Conservation (phyloP, 345 rosid species). For the Hibiscus mutabilis region DNA sequence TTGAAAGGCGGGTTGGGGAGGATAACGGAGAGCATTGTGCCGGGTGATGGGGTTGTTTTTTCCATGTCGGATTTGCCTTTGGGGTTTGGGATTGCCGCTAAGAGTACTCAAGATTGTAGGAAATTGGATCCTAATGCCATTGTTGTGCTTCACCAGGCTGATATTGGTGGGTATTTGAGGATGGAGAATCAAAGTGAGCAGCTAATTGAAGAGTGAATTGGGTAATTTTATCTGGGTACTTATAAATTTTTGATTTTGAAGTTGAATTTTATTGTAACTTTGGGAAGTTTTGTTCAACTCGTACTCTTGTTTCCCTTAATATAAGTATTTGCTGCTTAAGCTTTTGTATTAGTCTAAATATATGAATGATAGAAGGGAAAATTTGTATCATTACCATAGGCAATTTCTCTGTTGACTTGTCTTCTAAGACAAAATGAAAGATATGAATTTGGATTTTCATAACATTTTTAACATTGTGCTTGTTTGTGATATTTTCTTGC, state of each 20-base stretch:
- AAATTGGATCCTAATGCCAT: slow-evolving; percentile 82
- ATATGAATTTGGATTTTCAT: neutral
- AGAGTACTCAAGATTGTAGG: slow-evolving; percentile 79
- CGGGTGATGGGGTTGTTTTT: slow-evolving; percentile 87
- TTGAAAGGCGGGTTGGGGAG: slow-evolving; percentile 84
- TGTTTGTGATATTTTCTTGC: neutral
- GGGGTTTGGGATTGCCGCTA: slow-evolving; percentile 79
- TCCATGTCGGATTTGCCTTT: slow-evolving; percentile 83
- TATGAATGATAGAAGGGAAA: neutral
- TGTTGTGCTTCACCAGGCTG: slow-evolving; percentile 77
- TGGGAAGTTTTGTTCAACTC: neutral
- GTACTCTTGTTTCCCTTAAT: too few species aligned
- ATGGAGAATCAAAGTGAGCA: slow-evolving; percentile 57
- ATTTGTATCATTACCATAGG: neutral
- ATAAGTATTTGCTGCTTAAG: neutral
- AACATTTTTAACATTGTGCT: neutral
- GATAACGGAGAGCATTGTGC: slow-evolving; percentile 69
- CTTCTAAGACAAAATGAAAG: neutral
- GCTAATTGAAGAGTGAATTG: neutral
- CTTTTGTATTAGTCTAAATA: neutral
- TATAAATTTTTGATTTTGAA: neutral
- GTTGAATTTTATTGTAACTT: neutral
- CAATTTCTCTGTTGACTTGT: neutral
- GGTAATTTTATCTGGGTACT: neutral
- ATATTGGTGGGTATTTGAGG: slow-evolving; percentile 85